Evolutionary conservation across 2,329 filamentous ascomycete species (phyloP), one percentile per base, ranked within the genome.

Genomic region (Pseudogymnoascus sp.): DNA sequence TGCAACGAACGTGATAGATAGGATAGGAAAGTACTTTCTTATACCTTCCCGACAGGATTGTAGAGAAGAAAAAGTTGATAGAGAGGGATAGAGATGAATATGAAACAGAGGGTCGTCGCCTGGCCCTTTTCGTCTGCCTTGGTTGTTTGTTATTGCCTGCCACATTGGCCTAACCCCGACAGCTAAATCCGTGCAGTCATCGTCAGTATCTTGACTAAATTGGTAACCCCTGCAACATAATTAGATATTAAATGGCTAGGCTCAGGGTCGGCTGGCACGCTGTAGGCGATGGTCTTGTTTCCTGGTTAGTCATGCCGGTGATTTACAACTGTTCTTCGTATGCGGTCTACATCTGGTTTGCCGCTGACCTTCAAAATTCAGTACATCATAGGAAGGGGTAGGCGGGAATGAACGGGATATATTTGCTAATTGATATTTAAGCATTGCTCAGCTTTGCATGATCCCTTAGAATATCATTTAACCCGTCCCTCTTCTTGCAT

Each of bases 401-500:
- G 22, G 22, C 22, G 22, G 22, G 22, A 25, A 16, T 47, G 18
- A 7, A 47, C 4, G 6, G 22, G 22, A 28, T 50, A 18, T 4
- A 54, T 8, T 32, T 4, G n/a, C 14, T 18, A 16, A 7, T 18
- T 9, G 16, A 20, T 54, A 54, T 54, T 16, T 54, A 54, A 32
- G 47, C 47, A 54, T 20, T n/a, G 25, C 47, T 54, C 47, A 54
- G 32, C 28, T 54, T 59, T 2, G 63, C 61, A 60, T 63, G 60
- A 7, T 60, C 62, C 28, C 57, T 62, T 57, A 64, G 50, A 32
- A 63, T 63, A 12, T 77, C 73, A 64, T 83, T 84, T 65, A 84
- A 65, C 1, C 74, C 74, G 41, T 80, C 75, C 30, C 82, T 70
- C 67, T 77, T 77, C 38, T 79, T 62, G 65, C 82, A 85, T 43